Conservation (phyloP, 108 stramenopile genomes). For the Nitzschia putrida region DNA sequence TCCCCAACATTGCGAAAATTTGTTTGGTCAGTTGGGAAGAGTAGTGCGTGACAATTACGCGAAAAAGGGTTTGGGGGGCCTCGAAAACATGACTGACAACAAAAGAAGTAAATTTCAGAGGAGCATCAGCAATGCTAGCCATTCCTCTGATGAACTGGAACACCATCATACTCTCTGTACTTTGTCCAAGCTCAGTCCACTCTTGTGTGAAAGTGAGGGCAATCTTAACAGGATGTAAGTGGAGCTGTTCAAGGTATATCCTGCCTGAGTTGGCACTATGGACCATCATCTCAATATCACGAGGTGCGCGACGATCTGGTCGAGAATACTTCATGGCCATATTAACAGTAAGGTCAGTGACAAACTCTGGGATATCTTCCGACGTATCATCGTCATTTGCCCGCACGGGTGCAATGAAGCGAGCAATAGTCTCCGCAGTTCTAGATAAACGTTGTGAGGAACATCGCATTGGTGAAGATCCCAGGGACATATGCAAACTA, state of each 20-base stretch:
- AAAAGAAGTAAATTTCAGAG: slow-evolving; percentile 79
- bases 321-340: slow-evolving; percentile 53
- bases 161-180: slow-evolving; percentile 58
- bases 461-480: slow-evolving; percentile 27
- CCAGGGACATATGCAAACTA: slow-evolving; percentile 45
- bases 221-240: slow-evolving; percentile 74
- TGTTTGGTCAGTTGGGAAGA: slow-evolving; percentile 82
- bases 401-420: slow-evolving; percentile 57
- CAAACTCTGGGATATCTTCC: slow-evolving; percentile 45
- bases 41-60: slow-evolving; percentile 72
- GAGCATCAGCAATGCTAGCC: slow-evolving; percentile 78
- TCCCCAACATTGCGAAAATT: slow-evolving; percentile 69
- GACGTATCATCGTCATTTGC: slow-evolving; percentile 20
- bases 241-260: slow-evolving; percentile 72
- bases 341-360: slow-evolving; percentile 44
- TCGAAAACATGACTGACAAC: slow-evolving; percentile 81
- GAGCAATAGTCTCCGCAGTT: slow-evolving; percentile 72
- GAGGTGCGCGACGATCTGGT: slow-evolving; percentile 47
- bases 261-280: slow-evolving; percentile 69
- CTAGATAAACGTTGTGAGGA: slow-evolving; percentile 6
- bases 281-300: slow-evolving; percentile 55
- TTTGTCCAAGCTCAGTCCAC: slow-evolving; percentile 60
- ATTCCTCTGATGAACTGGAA: slow-evolving; percentile 80
- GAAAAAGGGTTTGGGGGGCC: slow-evolving; percentile 60
- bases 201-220: slow-evolving; percentile 81